Conservation (phyloP, 129 eudicot genomes). For the Oenanthe sinensis region DNA sequence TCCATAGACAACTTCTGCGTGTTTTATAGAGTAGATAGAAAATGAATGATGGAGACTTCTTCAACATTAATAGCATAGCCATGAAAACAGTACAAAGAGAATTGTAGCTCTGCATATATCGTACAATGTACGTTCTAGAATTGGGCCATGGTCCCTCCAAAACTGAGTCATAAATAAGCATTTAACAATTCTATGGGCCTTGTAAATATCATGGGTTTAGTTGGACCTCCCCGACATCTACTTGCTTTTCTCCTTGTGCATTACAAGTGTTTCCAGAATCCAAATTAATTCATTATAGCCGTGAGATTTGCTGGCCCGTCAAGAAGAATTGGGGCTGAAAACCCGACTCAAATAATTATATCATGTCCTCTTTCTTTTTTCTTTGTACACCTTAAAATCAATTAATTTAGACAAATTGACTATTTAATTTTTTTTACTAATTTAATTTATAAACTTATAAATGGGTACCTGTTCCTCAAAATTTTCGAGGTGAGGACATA, state of each 20-base stretch:
- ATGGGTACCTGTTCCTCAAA: no score
- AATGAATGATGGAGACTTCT: not conserved
- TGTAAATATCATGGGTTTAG: not conserved
- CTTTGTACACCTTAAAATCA: no score
- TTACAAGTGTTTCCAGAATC: not conserved
- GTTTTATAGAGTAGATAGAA: not conserved
- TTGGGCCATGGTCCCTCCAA: not conserved
- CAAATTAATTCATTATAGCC: not conserved
- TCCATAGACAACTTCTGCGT: not conserved
- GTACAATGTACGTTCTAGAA: not conserved
- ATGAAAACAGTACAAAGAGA: not conserved
- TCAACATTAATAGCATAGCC: not conserved
- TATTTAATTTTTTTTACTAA: no score
- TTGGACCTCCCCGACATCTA: not conserved
- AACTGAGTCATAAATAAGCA: not conserved
- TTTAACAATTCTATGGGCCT: not conserved
- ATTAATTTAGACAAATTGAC: no score
- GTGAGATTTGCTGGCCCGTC: not conserved
- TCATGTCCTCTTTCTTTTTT: no score
- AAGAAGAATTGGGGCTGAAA: not conserved
- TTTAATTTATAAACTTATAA: no score
- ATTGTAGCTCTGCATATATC: not conserved
- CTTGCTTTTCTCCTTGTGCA: not conserved
- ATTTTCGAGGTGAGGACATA: no score
- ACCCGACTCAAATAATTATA: not conserved